A percentile compares a stretch with the other conserved stretches of the same genome.
Conservation (phyloP, 2,329 filamentous ascomycete species). For the Aspergillus arachidicola region DNA sequence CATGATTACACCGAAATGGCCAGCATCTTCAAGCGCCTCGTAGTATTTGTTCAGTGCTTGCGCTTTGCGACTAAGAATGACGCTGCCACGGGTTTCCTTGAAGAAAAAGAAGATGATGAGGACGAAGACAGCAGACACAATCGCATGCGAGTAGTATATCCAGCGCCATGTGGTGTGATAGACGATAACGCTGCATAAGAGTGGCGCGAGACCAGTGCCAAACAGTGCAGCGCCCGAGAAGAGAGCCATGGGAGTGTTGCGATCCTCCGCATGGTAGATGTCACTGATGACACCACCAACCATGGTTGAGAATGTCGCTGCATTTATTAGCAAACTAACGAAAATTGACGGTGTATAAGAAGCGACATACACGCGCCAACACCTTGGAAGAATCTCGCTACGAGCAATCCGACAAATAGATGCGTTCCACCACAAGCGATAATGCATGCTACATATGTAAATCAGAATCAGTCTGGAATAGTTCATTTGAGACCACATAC, state of each 20-base stretch:
- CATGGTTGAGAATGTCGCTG: conserved; percentile 76
- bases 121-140: conserved; percentile 67
- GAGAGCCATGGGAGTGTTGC: conserved; percentile 87
- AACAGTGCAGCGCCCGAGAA: conserved; percentile 79
- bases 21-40: conserved; percentile 67
- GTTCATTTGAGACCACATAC: conserved; percentile 23
- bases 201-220: conserved; percentile 77
- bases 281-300: conserved; percentile 91
- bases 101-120: conserved; percentile 69
- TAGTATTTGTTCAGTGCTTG: conserved; percentile 77
- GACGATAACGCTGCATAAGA: conserved; percentile 71
- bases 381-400: conserved; percentile 75
- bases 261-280: conserved; percentile 74
- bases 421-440: conserved; percentile 72
- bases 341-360: not conserved
- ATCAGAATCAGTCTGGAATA: not conserved
- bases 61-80: conserved; percentile 77
- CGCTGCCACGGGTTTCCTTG: conserved; percentile 78
- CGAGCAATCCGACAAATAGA: conserved; percentile 71
- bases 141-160: conserved; percentile 85
- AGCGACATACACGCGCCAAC: conserved; percentile 67
- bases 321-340: not conserved
- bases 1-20: conserved; percentile 60
- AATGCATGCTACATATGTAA: conserved; percentile 56
- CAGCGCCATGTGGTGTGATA: conserved; percentile 74